These are phyloP conservation scores for Dunaliella primolecta DNA, from an alignment of 139 green algal genomes.

Conservation along the genomic window DNA sequence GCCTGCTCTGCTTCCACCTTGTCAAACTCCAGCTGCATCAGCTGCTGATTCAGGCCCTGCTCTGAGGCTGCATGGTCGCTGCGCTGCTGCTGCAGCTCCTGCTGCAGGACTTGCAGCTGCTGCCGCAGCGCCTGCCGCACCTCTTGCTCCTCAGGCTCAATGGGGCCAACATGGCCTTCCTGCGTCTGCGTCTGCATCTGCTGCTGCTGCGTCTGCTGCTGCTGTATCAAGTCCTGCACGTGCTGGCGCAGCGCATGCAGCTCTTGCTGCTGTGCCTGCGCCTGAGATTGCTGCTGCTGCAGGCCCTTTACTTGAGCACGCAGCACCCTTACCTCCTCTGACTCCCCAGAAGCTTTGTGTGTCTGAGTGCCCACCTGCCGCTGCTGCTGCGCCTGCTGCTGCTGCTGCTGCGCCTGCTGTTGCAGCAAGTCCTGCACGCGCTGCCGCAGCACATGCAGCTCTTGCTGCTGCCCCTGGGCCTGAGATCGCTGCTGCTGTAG, in stretches of 20 bases:
- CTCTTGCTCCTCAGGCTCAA: too few species aligned
- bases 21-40: not conserved
- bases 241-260: not conserved
- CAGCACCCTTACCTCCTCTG: too few species aligned
- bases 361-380: too few species aligned
- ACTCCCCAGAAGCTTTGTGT: too few species aligned
- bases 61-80: not conserved
- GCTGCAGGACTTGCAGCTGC: not conserved
- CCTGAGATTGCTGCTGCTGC: not conserved
- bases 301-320: too few species aligned
- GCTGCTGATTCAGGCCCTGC: slow-evolving; percentile 3
- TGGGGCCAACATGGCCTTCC: too few species aligned
- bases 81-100: not conserved
- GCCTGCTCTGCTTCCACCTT: not conserved
- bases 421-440: not conserved
- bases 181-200: not conserved
- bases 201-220: not conserved
- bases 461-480: not conserved
- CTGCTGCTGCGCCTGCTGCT: not conserved
- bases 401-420: not conserved
- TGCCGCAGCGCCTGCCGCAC: not conserved
- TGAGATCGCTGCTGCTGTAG: not conserved
- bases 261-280: not conserved
- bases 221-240: not conserved
- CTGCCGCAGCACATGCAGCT: not conserved